Conservation (phyloP, 192 early-diverging fungal species). For the Coemansia sp. region DNA sequence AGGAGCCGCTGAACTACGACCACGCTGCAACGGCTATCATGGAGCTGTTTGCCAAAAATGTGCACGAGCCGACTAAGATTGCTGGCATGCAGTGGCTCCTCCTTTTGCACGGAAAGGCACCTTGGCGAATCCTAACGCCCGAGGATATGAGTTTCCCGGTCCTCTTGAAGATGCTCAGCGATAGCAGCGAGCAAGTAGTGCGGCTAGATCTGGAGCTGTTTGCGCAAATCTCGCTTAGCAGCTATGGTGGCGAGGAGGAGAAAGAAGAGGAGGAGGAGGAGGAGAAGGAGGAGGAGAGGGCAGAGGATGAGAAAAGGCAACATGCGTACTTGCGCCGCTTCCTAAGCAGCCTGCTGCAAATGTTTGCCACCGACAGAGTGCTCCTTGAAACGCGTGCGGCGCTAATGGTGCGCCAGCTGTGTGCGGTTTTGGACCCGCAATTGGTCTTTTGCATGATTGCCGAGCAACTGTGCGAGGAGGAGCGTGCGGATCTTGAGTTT, state of each 20-base stretch:
- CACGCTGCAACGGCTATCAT: conserved; percentile 78
- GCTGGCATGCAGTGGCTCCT: conserved; percentile 94
- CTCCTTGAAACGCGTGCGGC: conserved; percentile 88
- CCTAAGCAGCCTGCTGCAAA: conserved; percentile 82
- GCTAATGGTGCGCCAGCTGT: conserved; percentile 92
- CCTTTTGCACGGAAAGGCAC: conserved; percentile 94
- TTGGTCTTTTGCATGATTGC: conserved; percentile 86
- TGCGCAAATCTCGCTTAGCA: conserved; percentile 80
- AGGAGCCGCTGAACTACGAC: conserved; percentile 83
- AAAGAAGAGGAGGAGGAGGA: no score
- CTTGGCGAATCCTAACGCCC: conserved; percentile 78
- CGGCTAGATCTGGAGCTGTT: conserved; percentile 88
- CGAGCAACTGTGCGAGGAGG: conserved; percentile 62
- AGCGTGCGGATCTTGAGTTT: conserved; percentile 67
- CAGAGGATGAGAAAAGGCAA: background rate
- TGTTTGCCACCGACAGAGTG: conserved; percentile 87
- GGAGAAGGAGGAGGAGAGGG: no score
- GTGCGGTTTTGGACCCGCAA: conserved; percentile 87
- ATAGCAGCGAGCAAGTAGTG: conserved; percentile 93
- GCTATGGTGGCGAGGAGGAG: conserved; percentile 4
- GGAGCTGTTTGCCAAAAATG: conserved; percentile 65
- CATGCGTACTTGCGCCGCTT: conserved; percentile 78
- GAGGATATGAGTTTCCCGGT: conserved; percentile 87
- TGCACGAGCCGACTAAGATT: conserved; percentile 90
- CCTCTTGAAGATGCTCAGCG: conserved; percentile 88